Evolutionary conservation across 192 early-diverging fungal species (phyloP), one percentile per base, ranked within the genome.

Genomic region (Lunasporangiospora selenospora): DNA sequence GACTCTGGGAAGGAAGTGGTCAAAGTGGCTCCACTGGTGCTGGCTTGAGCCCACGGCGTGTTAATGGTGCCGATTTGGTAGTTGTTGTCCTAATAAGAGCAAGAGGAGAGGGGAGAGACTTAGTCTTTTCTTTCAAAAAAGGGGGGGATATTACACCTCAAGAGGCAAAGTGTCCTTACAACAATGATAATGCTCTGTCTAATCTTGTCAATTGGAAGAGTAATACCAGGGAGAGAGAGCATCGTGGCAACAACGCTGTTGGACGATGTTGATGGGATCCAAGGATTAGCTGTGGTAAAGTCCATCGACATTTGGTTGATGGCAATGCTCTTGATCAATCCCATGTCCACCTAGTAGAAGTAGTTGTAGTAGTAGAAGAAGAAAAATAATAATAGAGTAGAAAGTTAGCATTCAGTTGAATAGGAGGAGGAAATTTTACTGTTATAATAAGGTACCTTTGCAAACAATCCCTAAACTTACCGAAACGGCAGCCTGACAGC

Each of bases 261-360:
- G 27, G 83, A 82, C 15, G 69, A 64, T 3, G 75, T 62, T 36
- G 55, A 46, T 16, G 83, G 83, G 13, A 64, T 49, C 58, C 76
- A 85, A 12, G 79, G 51, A 41, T 75, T 69, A 13, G 53, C 36
- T 12, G 71, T 62, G 16, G 81, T 80, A 53, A 85, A 83, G 52
- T 85, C 77, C 44, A 83, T 67, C 1, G 67, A 49, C 75, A 78
- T 75, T 9, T 83, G 65, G 39, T 59, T 78, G 60, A 84, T 61
- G 34, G 77, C 50, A 29, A 81, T 65, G 26, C 50, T 27, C 26
- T 62, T 32, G 39, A 79, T 80, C 52, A 83, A 59, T 13, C 78
- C 52, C 19, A 80, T 40, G 18, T 66, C 30, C 7, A 40, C 65
- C 67, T 71, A 36, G 27, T 33, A 15, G 40, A 50, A 4, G 12